Evolutionary conservation across 176 grass and related monocot genomes (phyloP), one percentile per base, ranked within the genome.

Genomic region (Musa itinerans): DNA sequence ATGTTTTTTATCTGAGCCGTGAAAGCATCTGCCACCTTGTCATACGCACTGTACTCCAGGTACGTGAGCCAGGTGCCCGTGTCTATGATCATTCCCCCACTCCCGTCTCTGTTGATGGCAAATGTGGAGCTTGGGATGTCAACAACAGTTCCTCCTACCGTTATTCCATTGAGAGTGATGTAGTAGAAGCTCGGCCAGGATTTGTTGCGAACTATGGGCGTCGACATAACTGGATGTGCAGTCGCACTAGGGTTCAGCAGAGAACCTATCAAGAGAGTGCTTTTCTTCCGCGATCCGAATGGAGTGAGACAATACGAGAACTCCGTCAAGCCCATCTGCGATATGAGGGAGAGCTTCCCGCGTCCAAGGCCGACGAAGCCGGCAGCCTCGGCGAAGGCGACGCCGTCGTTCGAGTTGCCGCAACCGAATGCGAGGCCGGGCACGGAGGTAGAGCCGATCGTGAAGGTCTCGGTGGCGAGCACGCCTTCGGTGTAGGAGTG

Each of bases 241-340:
- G 10, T 15, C 64, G 78, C 80, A 79, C 55, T 52, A 20, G 83
- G 72, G 63, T 75, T 81, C 24, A 84, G 58, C 1, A 87, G 82
- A 14, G 89, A 82, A 0, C 92, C 92, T 73, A 96, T 86, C 23
- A 53, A 51, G 24, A 96, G 89, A 17, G 77, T 58, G 76, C 85
- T 77, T 79, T 17, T 84, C 71, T 71, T 82, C 17, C 58, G 26
- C 62, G 73, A 75, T 62, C 63, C 49, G 21, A 80, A 77, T 73
- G 74, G 78, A 51, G 83, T 88, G 74, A 89, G 79, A 80, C 92
- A 96, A 81, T 92, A 89, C 57, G 92, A 83, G 81, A 96, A 96
- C n/a, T 82, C 78, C 1, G 51, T 56, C 52, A 92, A 65, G 43
- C 78, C 63, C 34, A 92, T 70, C 87, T 96, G 92, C 0, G 92